phyloP scores from a whole-genome alignment of 306 rosid genomes.

The Quercus glauca region DNA sequence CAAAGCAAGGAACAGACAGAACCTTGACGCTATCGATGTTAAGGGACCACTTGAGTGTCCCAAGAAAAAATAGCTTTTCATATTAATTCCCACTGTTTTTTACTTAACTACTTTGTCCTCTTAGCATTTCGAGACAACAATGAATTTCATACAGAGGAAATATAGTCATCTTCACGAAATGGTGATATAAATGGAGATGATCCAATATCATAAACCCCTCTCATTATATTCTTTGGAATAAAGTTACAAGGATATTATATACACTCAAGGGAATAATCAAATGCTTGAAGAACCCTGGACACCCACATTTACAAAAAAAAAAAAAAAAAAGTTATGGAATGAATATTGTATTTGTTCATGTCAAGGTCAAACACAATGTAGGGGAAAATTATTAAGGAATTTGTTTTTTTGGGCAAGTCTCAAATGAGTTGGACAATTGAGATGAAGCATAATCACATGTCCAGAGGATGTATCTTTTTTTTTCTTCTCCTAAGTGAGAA shows the following conservation, averaged over 20 bases:
- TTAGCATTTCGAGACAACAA: neutral
- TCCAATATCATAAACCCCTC: neutral
- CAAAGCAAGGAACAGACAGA: conserved; percentile 1
- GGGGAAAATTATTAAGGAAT: neutral
- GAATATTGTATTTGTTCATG: neutral
- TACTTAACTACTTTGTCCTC: neutral
- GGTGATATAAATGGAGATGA: neutral
- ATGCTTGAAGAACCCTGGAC: too few relatives aligned
- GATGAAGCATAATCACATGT: neutral
- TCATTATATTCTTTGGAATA: neutral
- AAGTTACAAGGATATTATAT: neutral
- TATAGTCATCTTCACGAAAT: neutral
- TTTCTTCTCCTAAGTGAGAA: too few relatives aligned
- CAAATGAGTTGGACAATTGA: neutral
- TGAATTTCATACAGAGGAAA: neutral
- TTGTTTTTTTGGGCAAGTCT: neutral
- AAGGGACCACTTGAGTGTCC: neutral
- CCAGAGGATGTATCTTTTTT: neutral
- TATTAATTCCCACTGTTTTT: neutral
- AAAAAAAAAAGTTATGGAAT: neutral
- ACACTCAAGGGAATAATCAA: too few relatives aligned
- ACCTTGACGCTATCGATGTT: neutral
- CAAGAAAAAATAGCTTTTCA: neutral
- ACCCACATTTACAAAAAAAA: too few relatives aligned
- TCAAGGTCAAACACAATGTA: neutral